These are phyloP conservation scores for Dillenia turbinata DNA, from an alignment of 164 flowering plant genomes.

Conservation along the genomic window DNA sequence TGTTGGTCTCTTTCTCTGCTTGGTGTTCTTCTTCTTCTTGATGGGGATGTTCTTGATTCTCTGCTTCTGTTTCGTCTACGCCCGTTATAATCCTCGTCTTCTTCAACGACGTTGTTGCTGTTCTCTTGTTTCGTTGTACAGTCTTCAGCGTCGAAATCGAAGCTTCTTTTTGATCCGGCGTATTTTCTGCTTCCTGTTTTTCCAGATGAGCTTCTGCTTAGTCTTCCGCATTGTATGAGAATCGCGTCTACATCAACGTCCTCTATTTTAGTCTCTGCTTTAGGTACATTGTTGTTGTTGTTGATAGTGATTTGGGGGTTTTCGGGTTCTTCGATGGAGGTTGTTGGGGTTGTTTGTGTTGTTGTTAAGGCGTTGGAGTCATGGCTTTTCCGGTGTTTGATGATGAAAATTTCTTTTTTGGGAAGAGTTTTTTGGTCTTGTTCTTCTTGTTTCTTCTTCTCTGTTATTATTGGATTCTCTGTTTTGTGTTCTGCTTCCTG, in stretches of 20 bases:
- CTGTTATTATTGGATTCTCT: conserved; percentile 15
- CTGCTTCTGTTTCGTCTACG: conserved; percentile 18
- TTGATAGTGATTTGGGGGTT: conserved; percentile 13
- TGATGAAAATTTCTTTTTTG: conserved; percentile 38
- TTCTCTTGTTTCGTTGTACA: background rate
- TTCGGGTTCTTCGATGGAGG: conserved; percentile 9
- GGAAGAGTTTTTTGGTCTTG: no score
- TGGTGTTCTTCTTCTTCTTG: conserved; percentile 59
- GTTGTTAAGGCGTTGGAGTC: conserved; percentile 26
- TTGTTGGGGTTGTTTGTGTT: background rate
- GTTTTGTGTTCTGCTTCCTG: conserved; percentile 6
- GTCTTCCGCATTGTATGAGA: conserved; percentile 86
- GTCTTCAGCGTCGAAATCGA: conserved; percentile 51
- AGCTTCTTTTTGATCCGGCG: conserved; percentile 84
- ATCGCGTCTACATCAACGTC: conserved; percentile 61
- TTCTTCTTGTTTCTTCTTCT: conserved; percentile 25
- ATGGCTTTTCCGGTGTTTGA: conserved; percentile 55
- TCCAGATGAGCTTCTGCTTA: conserved; percentile 84
- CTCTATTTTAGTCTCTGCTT: background rate
- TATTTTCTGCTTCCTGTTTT: conserved; percentile 43
- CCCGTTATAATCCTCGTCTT: conserved; percentile 4
- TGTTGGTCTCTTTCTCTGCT: conserved; percentile 66
- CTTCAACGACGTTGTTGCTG: conserved; percentile 5
- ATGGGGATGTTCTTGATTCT: conserved; percentile 24
- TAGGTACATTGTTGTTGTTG: background rate